Base-by-base conservation (phyloP, 2,329 filamentous ascomycete species). In the Zymoseptoria crescenta region DNA sequence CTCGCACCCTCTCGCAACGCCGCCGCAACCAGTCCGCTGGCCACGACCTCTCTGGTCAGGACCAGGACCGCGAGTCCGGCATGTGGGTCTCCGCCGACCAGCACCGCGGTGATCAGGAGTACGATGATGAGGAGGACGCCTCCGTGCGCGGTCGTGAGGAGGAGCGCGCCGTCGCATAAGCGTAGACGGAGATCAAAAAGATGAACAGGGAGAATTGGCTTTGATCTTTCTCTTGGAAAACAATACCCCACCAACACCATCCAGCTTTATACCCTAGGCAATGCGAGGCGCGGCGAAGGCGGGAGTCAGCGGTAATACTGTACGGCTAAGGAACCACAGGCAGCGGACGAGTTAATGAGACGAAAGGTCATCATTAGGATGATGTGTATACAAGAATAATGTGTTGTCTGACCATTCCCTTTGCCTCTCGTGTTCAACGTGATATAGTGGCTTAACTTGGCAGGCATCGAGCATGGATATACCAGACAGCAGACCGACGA, bases 1-100 rank as follows among this genome's bases (percentile, higher is more conserved):
- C 93, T 49, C 90, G 92, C 67, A 95, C 87, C 16, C 83, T 97
- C 41, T 96, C 90, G 52, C 90, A 91, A 74, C 87, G 92, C 67
- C 87, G 91, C 61, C 77, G 78, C 70, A 82, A 84, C 64, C 82
- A 84, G 60, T 79, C 77, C 28, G 88, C 93, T 69, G 89, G 89
- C 7, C 82, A 91, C 60, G 92, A 96, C 70, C 82, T 96, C 48
- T 88, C 89, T 2, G 82, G 81, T 53, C 93, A 96, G 76, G 92
- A 96, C 72, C 83, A 83, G 53, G 71, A 74, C 71, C 81, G 87
- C 59, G 89, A 93, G 71, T 90, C 88, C 10, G 84, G 85, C 62
- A 77, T 86, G 29, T 96, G 93, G 93, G 85, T 92, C 41, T 87
- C 87, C 6, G 89, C 88, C 13, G 83, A 83, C 61, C 80, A 85